Evolutionary conservation across 1,139 yeast species (phyloP), one percentile per base, ranked within the genome.

Genomic region (Suhomyces coccinellae): DNA sequence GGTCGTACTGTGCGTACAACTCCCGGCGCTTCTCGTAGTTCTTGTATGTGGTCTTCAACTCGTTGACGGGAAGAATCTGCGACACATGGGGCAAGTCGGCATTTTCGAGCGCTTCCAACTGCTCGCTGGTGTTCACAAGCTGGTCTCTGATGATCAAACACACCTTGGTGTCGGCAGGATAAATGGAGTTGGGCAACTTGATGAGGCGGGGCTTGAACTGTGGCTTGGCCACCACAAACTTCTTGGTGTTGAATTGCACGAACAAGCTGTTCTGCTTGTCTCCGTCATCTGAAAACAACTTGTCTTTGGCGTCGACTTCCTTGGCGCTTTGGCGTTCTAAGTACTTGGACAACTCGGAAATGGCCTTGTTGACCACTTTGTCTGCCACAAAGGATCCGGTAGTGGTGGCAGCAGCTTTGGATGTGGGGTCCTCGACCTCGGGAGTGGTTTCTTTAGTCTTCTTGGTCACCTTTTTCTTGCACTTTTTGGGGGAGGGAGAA

Each of bases 81-180:
- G 64, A 51, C 38, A 80, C 65, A 36, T 77, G 66, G 30, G 79
- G 75, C 41, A 79, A 70, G 31, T 73, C 67, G 35, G 77, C 79
- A 41, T 71, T 75, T 61, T 85, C 91, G 52, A 83, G 76, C 46
- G 77, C 65, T 52, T 82, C 82, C 46, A 85, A 73, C 46, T 82
- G 79, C 50, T 80, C 84, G 47, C 80, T 78, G 46, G 59, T 73
- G 63, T 62, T 87, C 65, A 64, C 80, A 69, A 60, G 80, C 73
- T 66, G 65, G 50, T 89, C 96, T 59, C 89, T 83, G 33, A 85
- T 73, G 51, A 93, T 80, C 53, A 93, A 67, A 62, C 97, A 87
- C 33, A 87, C 75, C 47, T 78, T 79, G 48, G 76, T 76, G 17
- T 74, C 75, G 28, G 69, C 58, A 36, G 74, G 64, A 56, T 62